A percentile compares a stretch with the other conserved stretches of the same genome.
These are phyloP conservation scores for Chlorella sorokiniana DNA, from an alignment of 139 green algal species.

Conservation along the genomic window DNA sequence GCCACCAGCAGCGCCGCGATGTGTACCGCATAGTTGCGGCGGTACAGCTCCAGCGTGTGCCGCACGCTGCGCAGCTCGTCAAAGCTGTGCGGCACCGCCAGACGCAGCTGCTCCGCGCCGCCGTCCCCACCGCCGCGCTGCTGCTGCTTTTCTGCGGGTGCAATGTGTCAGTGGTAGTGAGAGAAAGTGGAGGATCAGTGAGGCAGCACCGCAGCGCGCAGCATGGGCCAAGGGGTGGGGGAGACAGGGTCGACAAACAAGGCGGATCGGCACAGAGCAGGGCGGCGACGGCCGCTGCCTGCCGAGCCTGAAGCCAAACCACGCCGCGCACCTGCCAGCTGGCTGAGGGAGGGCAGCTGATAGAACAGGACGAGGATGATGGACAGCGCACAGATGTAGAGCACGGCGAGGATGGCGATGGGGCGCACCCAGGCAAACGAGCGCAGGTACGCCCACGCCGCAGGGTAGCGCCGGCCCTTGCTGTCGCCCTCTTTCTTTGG, in stretches of 20 bases:
- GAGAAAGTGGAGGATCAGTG: not conserved
- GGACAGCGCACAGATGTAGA: constrained; percentile 26
- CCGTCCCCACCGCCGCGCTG: not conserved
- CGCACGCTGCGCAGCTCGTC: constrained; percentile 34
- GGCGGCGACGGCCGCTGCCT: too few relatives aligned
- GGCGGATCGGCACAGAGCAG: not conserved
- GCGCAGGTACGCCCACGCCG: constrained; percentile 16
- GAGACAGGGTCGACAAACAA: not conserved
- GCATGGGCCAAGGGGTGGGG: not conserved
- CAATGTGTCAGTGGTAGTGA: not conserved
- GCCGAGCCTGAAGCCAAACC: not conserved
- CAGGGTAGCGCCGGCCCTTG: constrained; percentile 6
- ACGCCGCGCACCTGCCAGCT: constrained; percentile 18
- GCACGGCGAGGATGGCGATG: constrained; percentile 3
- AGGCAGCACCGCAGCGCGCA: not conserved
- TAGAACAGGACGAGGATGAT: constrained; percentile 29
- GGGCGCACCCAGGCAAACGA: constrained; percentile 34
- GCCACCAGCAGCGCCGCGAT: constrained; percentile 42
- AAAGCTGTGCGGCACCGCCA: constrained; percentile 31
- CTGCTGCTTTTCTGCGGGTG: constrained; percentile 22
- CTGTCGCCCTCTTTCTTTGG: constrained; percentile 8
- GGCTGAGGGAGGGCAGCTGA: constrained; percentile 14
- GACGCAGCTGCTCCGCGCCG: not conserved
- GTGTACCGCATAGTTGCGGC: constrained; percentile 44
- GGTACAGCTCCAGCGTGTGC: constrained; percentile 46